phyloP scores from a whole-genome alignment of 2,329 filamentous ascomycete species.

The Phaeosphaeriaceae sp. region DNA sequence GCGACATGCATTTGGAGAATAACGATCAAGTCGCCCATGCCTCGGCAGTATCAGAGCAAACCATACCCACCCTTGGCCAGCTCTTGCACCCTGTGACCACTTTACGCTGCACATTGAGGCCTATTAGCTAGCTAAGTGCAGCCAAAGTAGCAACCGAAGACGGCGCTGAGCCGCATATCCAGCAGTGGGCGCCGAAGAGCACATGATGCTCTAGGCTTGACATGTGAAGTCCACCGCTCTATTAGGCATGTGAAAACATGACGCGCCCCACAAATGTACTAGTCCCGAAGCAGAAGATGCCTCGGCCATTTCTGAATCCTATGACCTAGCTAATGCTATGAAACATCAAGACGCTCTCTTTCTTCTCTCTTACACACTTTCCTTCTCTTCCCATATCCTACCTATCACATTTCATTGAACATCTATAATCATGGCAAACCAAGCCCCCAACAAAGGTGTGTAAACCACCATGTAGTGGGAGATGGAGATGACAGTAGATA shows the following conservation, averaged over 20 bases:
- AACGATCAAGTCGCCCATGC: no score
- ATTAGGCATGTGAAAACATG: slow-evolving; percentile 22
- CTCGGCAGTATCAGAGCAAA: no score
- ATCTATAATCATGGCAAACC: slow-evolving; percentile 43
- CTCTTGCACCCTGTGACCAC: no score
- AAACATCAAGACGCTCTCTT: not conserved
- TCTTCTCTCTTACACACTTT: slow-evolving; percentile 6
- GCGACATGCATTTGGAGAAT: no score
- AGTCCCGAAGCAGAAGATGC: slow-evolving; percentile 15
- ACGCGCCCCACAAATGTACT: slow-evolving; percentile 21
- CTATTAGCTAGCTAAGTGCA: no score
- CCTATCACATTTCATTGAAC: not conserved
- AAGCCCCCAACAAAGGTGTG: slow-evolving; percentile 39
- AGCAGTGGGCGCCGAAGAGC: not conserved
- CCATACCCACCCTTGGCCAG: no score
- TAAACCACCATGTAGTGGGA: not conserved
- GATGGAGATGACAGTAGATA: not conserved
- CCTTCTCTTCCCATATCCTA: slow-evolving; percentile 1
- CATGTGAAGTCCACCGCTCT: slow-evolving; percentile 28
- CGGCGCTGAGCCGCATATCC: not conserved
- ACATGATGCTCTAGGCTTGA: slow-evolving; percentile 2
- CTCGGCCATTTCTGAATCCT: slow-evolving; percentile 18
- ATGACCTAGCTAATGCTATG: slow-evolving; percentile 17
- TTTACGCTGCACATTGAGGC: no score
- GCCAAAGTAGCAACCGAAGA: no score